These are phyloP conservation scores for Saposhnikovia divaricata DNA, from an alignment of 129 eudicot species.

Conservation along the genomic window DNA sequence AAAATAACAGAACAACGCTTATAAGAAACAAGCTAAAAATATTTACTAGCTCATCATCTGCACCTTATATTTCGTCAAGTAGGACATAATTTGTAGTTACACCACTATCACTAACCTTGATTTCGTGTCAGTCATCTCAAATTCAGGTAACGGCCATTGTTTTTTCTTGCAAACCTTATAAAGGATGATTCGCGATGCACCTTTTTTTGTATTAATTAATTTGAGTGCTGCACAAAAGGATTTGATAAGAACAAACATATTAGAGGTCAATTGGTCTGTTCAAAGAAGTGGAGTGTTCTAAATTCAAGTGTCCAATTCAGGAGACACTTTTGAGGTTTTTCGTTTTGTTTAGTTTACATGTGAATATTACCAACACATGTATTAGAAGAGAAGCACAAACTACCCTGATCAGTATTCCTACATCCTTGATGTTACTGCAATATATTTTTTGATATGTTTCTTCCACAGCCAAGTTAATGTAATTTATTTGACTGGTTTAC, in stretches of 20 bases:
- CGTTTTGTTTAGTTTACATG: background rate
- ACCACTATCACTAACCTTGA: background rate
- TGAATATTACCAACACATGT: background rate
- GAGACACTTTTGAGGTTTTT: background rate
- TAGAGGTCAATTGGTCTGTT: background rate
- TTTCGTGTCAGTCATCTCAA: background rate
- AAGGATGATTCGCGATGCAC: conserved; percentile 74
- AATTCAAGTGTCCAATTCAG: background rate
- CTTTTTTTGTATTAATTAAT: conserved; percentile 67
- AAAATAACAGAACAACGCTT: too few relatives aligned
- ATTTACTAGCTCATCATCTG: too few relatives aligned
- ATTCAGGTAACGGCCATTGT: background rate
- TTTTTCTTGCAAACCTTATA: conserved; percentile 59
- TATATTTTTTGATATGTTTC: background rate
- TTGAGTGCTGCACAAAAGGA: conserved; percentile 35
- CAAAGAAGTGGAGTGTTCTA: background rate
- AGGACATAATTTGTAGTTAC: background rate
- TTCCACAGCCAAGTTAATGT: background rate
- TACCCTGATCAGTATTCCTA: background rate
- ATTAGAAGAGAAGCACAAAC: background rate
- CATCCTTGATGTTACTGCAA: background rate
- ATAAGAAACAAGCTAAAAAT: too few relatives aligned
- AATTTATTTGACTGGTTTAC: background rate
- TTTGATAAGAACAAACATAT: background rate
- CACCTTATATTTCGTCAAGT: background rate